Base-by-base conservation (phyloP, 768 basidiomycete genomes). In the Bullera alba region DNA sequence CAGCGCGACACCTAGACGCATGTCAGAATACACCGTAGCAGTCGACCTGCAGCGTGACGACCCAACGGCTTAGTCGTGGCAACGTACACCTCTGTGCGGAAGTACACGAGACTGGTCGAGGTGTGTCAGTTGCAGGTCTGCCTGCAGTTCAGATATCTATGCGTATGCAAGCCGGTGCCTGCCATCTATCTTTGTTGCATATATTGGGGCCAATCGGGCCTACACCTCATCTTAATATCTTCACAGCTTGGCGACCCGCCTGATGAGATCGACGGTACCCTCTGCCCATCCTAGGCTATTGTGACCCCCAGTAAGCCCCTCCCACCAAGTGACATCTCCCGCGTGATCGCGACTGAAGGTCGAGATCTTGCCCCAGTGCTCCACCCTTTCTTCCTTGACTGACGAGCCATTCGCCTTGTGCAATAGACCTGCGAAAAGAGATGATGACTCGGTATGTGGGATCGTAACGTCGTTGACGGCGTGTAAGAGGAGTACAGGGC, bases 401-500 rank as follows among this genome's bases (percentile, higher is more conserved):
- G n/a, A 19, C 22, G 16, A 26, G 10, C 2, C 32, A n/a, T 23
- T 42, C 32, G 3, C 8, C 1, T 7, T 16, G 26, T 17, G n/a
- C 16, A 45, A 19, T n/a, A n/a, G n/a, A n/a, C n/a, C n/a, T n/a
- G n/a, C n/a, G 71, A 87, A 87, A 21, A 91, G 78, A 0, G 75
- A 71, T 14, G 77, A 75, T 0, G 87, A 83, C 65, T 91, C 87
- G 0, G 77, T 74, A 57, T 80, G 76, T 0, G 83, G 82, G 41
- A 90, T 87, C 21, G 86, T 83, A 58, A 74, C 76, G 71, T 91
- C 88, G 66, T 88, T 77, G 53, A 77, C 75, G 5, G 87, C 81
- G 67, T 91, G 88, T 0, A 79, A 81, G 55, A 91, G 78, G 30
- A 89, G 74, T 5, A 86, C 77, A 7, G 84, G 81, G 0, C 80